phyloP scores from a whole-genome alignment of 208 protist genomes.

The Leishmania tarentolae region DNA sequence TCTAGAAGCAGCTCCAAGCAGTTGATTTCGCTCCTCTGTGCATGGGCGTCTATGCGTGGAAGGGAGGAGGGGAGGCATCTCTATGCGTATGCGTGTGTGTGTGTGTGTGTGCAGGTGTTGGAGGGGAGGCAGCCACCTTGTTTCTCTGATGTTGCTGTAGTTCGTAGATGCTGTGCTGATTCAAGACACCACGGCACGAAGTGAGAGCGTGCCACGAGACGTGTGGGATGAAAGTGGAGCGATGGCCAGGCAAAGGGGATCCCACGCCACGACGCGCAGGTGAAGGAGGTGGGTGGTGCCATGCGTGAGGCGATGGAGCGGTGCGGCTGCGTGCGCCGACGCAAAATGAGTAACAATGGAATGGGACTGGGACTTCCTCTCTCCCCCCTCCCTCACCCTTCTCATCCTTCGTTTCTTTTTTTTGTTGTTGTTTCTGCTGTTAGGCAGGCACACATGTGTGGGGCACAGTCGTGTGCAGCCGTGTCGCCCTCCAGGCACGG shows the following conservation, averaged over 20 bases:
- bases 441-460: too few species aligned
- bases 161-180: neutral
- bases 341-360: too few species aligned
- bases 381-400: too few species aligned
- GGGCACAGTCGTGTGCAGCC: too few species aligned
- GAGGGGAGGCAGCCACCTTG: neutral
- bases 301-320: neutral
- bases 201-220: neutral
- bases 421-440: too few species aligned
- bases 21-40: neutral
- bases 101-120: neutral
- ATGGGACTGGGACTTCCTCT: too few species aligned
- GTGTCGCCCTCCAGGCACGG: too few species aligned
- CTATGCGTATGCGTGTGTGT: neutral
- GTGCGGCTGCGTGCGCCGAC: too few species aligned
- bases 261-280: too few species aligned
- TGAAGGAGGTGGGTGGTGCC: neutral
- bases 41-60: neutral
- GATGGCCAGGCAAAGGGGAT: neutral
- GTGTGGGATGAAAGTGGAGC: neutral
- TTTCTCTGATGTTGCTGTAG: neutral
- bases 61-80: neutral
- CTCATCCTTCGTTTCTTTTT: too few species aligned
- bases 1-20: neutral
- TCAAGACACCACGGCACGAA: neutral